These are phyloP conservation scores for Solanum rostratum DNA, from an alignment of 257 asterid species.

Conservation along the genomic window DNA sequence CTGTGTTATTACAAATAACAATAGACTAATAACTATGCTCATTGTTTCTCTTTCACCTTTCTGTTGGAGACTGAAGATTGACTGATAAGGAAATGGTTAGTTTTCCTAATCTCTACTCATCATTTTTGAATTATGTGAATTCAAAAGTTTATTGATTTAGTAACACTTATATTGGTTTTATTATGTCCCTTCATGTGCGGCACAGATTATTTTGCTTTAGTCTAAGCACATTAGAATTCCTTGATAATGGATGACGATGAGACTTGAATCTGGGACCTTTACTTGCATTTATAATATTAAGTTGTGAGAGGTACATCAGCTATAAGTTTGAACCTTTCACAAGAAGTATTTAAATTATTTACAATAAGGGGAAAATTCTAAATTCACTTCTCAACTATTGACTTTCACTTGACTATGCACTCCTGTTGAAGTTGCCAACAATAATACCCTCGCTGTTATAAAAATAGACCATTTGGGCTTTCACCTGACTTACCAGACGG, in stretches of 20 bases:
- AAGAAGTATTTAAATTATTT: not conserved
- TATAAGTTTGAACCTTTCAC: not conserved
- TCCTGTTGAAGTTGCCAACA: not conserved
- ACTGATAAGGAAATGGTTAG: conserved; percentile 84
- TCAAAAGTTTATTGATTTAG: not conserved
- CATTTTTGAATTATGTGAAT: not conserved
- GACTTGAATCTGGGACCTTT: not conserved
- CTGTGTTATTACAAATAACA: not conserved
- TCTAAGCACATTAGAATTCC: not conserved
- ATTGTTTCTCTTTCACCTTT: conserved; percentile 10
- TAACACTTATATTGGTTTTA: not conserved
- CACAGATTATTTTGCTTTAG: not conserved
- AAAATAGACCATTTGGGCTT: not conserved
- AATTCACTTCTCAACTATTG: not conserved
- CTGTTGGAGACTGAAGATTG: conserved; percentile 41
- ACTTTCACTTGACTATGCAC: not conserved
- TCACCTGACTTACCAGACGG: not conserved
- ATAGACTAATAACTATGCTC: conserved; percentile 3
- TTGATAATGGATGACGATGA: not conserved
- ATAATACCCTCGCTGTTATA: not conserved
- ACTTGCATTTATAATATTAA: not conserved
- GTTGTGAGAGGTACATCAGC: not conserved
- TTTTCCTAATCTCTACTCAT: not conserved
- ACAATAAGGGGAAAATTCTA: not conserved
- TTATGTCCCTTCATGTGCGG: not conserved